Conservation (phyloP, 768 basidiomycete genomes). For the Leccinum subtestaceum region DNA sequence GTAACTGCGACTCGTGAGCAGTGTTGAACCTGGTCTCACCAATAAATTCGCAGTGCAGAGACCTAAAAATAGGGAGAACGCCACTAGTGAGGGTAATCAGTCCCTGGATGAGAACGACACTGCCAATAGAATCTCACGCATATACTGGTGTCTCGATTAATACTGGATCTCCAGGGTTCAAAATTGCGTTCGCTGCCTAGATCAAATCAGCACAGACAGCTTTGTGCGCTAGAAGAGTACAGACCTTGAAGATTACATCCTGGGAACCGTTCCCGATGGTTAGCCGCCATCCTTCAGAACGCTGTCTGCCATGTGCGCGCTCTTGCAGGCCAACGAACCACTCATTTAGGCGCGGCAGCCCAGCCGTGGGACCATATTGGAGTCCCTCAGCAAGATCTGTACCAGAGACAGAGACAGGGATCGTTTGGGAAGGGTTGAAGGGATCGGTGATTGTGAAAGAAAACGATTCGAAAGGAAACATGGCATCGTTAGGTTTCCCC, state of each 20-base stretch:
- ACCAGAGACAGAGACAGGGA: constrained; percentile 51
- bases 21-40: constrained; percentile 37
- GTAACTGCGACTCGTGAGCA: background rate
- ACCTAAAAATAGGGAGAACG: constrained; percentile 59
- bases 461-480: constrained; percentile 87
- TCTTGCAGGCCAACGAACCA: constrained; percentile 78
- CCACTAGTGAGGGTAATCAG: constrained; percentile 42
- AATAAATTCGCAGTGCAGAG: constrained; percentile 55
- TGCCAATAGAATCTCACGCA: constrained; percentile 43
- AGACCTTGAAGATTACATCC: constrained; percentile 84
- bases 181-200: constrained; percentile 67
- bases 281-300: constrained; percentile 68
- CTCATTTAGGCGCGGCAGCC: constrained; percentile 57
- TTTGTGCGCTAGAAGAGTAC: background rate
- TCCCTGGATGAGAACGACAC: constrained; percentile 12
- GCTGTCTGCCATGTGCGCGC: constrained; percentile 58
- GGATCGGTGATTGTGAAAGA: constrained; percentile 60
- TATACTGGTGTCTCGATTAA: constrained; percentile 84
- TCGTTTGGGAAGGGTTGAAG: constrained; percentile 41
- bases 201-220: constrained; percentile 11
- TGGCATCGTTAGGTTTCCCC: constrained; percentile 87
- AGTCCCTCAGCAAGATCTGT: constrained; percentile 63
- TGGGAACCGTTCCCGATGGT: constrained; percentile 84
- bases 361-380: constrained; percentile 76
- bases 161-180: constrained; percentile 77